phyloP scores from a whole-genome alignment of 768 basidiomycete species.

The Tricholoma sp. region DNA sequence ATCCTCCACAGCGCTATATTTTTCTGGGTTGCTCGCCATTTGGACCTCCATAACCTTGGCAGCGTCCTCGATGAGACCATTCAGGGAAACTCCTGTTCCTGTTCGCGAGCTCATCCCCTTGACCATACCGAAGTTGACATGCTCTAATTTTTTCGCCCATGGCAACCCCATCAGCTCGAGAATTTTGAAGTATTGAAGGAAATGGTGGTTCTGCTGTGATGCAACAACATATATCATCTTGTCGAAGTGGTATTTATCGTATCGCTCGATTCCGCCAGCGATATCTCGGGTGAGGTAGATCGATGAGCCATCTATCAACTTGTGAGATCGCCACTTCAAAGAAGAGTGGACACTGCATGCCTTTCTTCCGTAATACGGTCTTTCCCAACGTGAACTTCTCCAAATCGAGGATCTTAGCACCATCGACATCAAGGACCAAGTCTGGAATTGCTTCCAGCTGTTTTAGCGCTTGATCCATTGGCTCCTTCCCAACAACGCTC shows the following conservation, averaged over 20 bases:
- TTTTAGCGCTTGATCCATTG: constrained; percentile 68
- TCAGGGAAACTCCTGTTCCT: constrained; percentile 92
- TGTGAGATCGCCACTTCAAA: neutral
- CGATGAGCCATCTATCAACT: constrained; percentile 73
- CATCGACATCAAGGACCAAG: constrained; percentile 71
- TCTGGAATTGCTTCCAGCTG: constrained; percentile 60
- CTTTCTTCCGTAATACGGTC: constrained; percentile 84
- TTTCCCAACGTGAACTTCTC: constrained; percentile 90
- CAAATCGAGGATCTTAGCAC: constrained; percentile 83
- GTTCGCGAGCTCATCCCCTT: constrained; percentile 93
- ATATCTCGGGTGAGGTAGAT: constrained; percentile 96
- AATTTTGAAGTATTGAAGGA: constrained; percentile 91
- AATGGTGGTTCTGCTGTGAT: constrained; percentile 82
- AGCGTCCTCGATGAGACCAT: constrained; percentile 89
- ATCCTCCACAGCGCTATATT: constrained; percentile 84
- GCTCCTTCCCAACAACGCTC: constrained; percentile 69
- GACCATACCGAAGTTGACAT: constrained; percentile 90
- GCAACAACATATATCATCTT: constrained; percentile 94
- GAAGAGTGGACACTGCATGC: constrained; percentile 27
- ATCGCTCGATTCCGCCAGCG: constrained; percentile 88
- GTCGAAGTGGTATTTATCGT: constrained; percentile 81
- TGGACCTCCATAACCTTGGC: constrained; percentile 90
- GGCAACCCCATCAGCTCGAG: constrained; percentile 85
- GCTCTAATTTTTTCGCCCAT: constrained; percentile 79
- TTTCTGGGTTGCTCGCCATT: constrained; percentile 92